Conservation (phyloP, 2,329 filamentous ascomycete genomes). For the Herpotrichia juniperi region DNA sequence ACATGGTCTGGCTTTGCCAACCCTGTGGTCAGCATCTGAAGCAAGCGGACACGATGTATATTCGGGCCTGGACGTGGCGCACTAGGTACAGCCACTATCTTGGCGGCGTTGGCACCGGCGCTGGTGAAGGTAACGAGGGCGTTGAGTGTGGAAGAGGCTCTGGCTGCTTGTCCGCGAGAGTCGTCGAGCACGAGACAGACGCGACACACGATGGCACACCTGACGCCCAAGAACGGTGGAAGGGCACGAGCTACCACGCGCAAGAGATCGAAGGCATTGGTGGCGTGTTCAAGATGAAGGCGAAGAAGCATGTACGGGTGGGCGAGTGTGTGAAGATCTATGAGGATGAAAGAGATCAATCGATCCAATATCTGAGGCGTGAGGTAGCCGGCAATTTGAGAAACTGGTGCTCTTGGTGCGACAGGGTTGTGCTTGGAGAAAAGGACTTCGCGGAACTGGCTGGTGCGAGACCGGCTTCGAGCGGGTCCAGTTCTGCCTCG, state of each 20-base stretch:
- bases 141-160: slow-evolving; percentile 83
- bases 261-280: slow-evolving; percentile 94
- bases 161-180: slow-evolving; percentile 76
- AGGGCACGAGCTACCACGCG: slow-evolving; percentile 75
- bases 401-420: slow-evolving; percentile 95
- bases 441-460: slow-evolving; percentile 45
- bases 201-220: slow-evolving; percentile 63
- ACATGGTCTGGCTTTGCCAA: slow-evolving; percentile 82
- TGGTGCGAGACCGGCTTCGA: slow-evolving; percentile 21
- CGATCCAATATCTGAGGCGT: slow-evolving; percentile 66
- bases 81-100: slow-evolving; percentile 79
- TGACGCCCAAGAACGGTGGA: slow-evolving; percentile 51
- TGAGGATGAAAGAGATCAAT: slow-evolving; percentile 61
- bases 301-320: slow-evolving; percentile 80
- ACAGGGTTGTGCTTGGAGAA: slow-evolving; percentile 70
- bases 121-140: slow-evolving; percentile 85
- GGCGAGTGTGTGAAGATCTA: slow-evolving; percentile 86
- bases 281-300: slow-evolving; percentile 84
- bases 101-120: slow-evolving; percentile 82
- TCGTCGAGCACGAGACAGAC: slow-evolving; percentile 83
- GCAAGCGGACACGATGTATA: slow-evolving; percentile 63
- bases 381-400: slow-evolving; percentile 73
- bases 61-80: slow-evolving; percentile 85
- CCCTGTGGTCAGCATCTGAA: slow-evolving; percentile 78
- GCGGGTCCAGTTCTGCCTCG: slow-evolving; percentile 20